Conservation (phyloP, 2,329 filamentous ascomycete species). For the Lecanosticta acicola region DNA sequence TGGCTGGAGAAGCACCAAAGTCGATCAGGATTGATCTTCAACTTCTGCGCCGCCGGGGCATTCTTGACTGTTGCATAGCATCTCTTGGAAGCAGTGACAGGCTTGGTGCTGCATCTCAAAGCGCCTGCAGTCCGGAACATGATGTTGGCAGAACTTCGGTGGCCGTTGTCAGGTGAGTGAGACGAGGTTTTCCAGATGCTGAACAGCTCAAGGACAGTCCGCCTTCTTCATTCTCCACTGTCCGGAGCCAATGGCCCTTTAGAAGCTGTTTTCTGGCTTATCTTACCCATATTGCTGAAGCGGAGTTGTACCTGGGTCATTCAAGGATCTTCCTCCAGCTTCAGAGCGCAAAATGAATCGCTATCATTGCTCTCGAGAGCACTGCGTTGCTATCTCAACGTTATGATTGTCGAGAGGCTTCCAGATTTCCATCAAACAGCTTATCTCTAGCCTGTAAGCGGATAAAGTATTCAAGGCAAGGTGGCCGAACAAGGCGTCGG, state of each 20-base stretch:
- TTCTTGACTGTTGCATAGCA: conserved; percentile 2
- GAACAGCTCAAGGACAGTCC: background rate
- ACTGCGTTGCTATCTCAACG: no score
- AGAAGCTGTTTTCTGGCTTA: background rate
- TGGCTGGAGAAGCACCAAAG: conserved; percentile 5
- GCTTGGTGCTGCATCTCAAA: background rate
- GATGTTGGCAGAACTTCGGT: background rate
- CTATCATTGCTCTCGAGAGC: no score
- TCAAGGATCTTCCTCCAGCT: background rate
- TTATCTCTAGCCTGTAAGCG: no score
- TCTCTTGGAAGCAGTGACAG: background rate
- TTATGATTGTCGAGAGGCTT: no score
- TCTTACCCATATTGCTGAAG: background rate
- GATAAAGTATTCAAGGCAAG: no score
- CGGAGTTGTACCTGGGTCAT: background rate
- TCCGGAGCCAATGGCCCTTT: background rate
- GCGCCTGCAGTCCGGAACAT: background rate
- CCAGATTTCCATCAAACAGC: no score
- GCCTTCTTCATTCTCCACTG: background rate
- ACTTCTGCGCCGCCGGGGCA: conserved; percentile 9
- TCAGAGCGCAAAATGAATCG: no score
- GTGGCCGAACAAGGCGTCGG: no score
- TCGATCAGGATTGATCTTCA: conserved; percentile 14
- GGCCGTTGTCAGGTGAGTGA: background rate
- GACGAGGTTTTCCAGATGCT: background rate